Conservation (phyloP, 2,329 filamentous ascomycete genomes). For the Hirsutella thompsonii region DNA sequence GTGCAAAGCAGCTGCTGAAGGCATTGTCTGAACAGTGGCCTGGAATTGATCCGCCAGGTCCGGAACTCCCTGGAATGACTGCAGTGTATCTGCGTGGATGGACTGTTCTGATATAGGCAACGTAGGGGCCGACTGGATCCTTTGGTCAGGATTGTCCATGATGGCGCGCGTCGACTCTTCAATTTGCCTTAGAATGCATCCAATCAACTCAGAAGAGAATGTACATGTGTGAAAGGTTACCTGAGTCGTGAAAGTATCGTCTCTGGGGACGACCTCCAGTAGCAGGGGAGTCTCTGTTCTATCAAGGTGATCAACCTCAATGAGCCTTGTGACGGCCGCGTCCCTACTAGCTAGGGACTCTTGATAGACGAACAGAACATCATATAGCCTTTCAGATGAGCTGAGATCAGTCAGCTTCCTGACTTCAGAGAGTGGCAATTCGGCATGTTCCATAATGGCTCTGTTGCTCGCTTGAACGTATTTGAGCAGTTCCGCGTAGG, state of each 20-base stretch:
- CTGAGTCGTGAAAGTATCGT: conserved; percentile 26
- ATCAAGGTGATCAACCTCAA: conserved; percentile 50
- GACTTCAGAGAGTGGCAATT: conserved; percentile 56
- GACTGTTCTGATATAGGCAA: conserved; percentile 28
- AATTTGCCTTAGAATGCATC: conserved; percentile 48
- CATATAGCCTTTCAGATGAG: conserved; percentile 51
- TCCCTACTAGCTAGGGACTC: conserved; percentile 42
- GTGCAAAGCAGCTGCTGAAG: conserved; percentile 47
- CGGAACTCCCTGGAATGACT: conserved; percentile 17
- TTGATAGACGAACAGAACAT: conserved; percentile 75
- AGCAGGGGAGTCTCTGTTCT: conserved; percentile 64
- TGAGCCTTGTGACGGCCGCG: conserved; percentile 23
- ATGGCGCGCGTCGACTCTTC: conserved; percentile 38
- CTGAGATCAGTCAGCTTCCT: conserved; percentile 44
- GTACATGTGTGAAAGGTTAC: conserved; percentile 32
- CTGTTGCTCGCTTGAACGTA: conserved; percentile 54
- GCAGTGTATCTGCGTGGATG: conserved; percentile 29
- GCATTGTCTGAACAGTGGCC: conserved; percentile 28
- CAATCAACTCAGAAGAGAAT: conserved; percentile 42
- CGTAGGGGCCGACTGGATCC: conserved; percentile 5
- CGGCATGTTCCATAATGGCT: conserved; percentile 48
- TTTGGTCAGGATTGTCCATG: conserved; percentile 10
- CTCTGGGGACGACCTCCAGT: conserved; percentile 59
- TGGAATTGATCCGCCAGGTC: conserved; percentile 44
- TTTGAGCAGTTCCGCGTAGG: conserved; percentile 46